phyloP scores from a whole-genome alignment of 208 protist species.

The Strigomonas oncopelti region DNA sequence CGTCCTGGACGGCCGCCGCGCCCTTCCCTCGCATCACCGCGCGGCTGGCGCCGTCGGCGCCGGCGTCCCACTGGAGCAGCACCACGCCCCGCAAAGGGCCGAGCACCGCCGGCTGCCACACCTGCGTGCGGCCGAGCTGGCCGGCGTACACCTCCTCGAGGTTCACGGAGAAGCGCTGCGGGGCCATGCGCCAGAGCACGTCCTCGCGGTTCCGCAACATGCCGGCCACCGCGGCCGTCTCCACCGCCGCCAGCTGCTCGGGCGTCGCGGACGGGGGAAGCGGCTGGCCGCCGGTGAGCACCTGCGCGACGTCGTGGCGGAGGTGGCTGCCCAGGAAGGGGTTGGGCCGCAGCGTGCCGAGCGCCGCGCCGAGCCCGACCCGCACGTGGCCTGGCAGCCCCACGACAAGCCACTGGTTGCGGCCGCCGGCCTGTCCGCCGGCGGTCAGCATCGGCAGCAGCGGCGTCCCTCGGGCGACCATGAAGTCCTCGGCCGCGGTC shows the following conservation, averaged over 20 bases:
- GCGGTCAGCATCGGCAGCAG: constrained; percentile 19
- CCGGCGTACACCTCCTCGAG: constrained; percentile 31
- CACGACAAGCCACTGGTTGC: constrained; percentile 18
- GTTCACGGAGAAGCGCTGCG: constrained; percentile 25
- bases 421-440: not conserved
- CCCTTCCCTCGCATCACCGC: constrained; percentile 8
- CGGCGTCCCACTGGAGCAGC: constrained; percentile 55
- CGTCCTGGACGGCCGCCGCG: constrained; percentile 5
- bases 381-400: constrained; percentile 37
- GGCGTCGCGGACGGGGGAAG: not conserved
- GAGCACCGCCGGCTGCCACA: constrained; percentile 42
- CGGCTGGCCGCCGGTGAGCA: not conserved
- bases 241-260: too few species aligned
- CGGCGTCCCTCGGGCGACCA: constrained; percentile 27
- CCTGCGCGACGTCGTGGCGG: not conserved
- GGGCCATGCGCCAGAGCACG: constrained; percentile 45
- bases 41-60: not conserved
- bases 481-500: constrained; percentile 52
- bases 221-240: not conserved
- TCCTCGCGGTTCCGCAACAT: not conserved
- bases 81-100: constrained; percentile 43
- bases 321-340: constrained; percentile 23
- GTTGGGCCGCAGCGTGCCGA: constrained; percentile 68
- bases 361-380: constrained; percentile 55
- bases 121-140: not conserved